These are phyloP conservation scores for Colletotrichum sp. DNA, from an alignment of 2,329 filamentous ascomycete species.

Conservation along the genomic window DNA sequence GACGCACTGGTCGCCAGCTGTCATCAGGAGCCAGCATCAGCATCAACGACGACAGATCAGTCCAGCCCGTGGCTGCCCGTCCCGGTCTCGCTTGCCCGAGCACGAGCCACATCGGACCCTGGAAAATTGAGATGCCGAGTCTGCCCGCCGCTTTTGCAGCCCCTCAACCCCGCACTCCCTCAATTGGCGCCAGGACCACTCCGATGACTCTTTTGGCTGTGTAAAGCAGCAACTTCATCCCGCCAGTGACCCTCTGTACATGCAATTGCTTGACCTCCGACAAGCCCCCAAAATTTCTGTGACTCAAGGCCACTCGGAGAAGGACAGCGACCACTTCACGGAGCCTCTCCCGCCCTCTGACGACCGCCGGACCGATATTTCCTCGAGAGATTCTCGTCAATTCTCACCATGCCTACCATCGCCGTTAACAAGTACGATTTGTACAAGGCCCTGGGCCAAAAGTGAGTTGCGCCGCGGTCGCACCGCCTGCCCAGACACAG, in stretches of 20 bases:
- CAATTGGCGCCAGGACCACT: background rate
- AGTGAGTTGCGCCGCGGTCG: constrained; percentile 60
- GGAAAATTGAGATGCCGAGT: constrained; percentile 21
- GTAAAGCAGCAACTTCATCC: constrained; percentile 19
- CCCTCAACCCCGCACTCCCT: constrained; percentile 18
- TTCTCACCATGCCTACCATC: constrained; percentile 85
- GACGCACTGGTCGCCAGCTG: constrained; percentile 12
- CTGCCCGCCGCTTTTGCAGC: constrained; percentile 13
- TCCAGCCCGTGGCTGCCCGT: background rate
- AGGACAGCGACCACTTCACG: constrained; percentile 9
- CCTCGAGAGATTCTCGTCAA: constrained; percentile 10
- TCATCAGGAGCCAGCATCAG: background rate
- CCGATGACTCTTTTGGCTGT: background rate
- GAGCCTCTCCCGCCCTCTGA: constrained; percentile 13
- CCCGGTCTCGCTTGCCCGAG: background rate
- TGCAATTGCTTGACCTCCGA: constrained; percentile 15
- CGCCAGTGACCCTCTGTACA: constrained; percentile 4
- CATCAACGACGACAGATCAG: background rate
- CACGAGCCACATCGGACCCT: constrained; percentile 18
- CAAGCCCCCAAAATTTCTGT: constrained; percentile 42
- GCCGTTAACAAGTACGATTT: constrained; percentile 95
- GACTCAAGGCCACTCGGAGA: constrained; percentile 35
- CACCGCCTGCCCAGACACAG: background rate
- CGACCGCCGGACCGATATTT: background rate
- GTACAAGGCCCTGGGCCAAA: constrained; percentile 88